Base-by-base conservation (phyloP, 176 grass and related monocot genomes). In the Phoenix roebelenii region DNA sequence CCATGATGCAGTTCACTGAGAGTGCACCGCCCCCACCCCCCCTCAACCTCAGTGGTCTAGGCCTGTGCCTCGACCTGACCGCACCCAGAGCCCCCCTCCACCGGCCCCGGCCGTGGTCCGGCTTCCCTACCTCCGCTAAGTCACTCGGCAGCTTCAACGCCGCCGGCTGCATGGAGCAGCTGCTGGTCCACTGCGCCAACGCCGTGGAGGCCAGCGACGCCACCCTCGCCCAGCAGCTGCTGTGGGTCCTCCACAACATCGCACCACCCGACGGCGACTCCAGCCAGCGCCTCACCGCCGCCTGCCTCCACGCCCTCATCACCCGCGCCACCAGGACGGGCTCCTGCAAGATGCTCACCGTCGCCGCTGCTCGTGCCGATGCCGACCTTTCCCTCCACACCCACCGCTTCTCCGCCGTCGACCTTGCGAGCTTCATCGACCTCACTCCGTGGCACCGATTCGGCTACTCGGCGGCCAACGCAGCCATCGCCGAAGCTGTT, bases 221-320 rank as follows among this genome's bases (percentile, higher is more conserved):
- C 23, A 99, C 94, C 55, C 85, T 99, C 5, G 84, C 94, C 57
- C 94, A 99, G 64, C 94, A 99, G 80, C 80, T 99, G 52, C 76
- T 99, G 20, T 99, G 94, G 94, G 94, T 99, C 18, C 88, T 99
- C 50, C 88, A 99, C 84, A 99, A 99, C 85, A 99, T 99, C 70
- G 88, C 94, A 3, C 85, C 88, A 0, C 76, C 88, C 0, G 94
- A 99, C 3, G 94, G 94, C 0, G 94, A 99, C 65, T 89, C 88
- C 51, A 93, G 81, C 67, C 94, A 99, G 75, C 70, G 88, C 7
- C 85, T 86, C 60, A 83, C 88, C 14, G 80, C 85, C 3, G 84
- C 94, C 4, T 99, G 92, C 77, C 94, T 99, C 39, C 81, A 88
- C 51, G 85, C 82, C 55, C 82, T 99, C 22, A 76, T 99, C n/a